Conservation (phyloP, 306 rosid species). For the Mimosa bimucronata region DNA sequence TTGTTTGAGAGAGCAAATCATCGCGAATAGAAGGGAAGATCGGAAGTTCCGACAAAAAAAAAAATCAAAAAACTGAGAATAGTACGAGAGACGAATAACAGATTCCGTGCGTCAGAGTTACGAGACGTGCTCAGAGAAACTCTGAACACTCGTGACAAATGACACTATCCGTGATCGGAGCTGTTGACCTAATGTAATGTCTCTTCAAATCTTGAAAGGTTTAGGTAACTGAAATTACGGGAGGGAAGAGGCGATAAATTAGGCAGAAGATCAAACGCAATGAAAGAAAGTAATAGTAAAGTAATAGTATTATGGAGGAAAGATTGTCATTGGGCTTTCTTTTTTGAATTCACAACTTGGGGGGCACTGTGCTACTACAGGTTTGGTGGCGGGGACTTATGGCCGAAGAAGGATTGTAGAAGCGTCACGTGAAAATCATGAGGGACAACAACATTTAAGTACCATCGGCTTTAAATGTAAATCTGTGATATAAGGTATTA, state of each 20-base stretch:
- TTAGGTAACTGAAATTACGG: neutral
- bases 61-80: neutral
- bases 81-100: neutral
- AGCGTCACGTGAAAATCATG: too few relatives aligned
- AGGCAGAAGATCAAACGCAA: neutral
- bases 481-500: too few relatives aligned
- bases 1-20: conserved; percentile 46
- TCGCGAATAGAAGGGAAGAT: conserved; percentile 1
- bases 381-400: neutral
- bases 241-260: neutral
- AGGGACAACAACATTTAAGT: too few relatives aligned
- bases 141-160: conserved; percentile 8
- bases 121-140: conserved; percentile 35
- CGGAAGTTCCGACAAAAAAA: conserved; percentile 29
- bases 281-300: too few relatives aligned
- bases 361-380: neutral
- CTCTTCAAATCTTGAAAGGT: neutral
- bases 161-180: neutral
- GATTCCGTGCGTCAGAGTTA: conserved; percentile 39
- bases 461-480: too few relatives aligned
- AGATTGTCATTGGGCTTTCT: neutral
- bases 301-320: neutral
- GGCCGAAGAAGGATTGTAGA: neutral
- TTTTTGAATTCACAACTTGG: neutral
- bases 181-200: conserved; percentile 1